Conservation (phyloP, 2,329 filamentous ascomycete genomes). For the Colletotrichum camelliae region DNA sequence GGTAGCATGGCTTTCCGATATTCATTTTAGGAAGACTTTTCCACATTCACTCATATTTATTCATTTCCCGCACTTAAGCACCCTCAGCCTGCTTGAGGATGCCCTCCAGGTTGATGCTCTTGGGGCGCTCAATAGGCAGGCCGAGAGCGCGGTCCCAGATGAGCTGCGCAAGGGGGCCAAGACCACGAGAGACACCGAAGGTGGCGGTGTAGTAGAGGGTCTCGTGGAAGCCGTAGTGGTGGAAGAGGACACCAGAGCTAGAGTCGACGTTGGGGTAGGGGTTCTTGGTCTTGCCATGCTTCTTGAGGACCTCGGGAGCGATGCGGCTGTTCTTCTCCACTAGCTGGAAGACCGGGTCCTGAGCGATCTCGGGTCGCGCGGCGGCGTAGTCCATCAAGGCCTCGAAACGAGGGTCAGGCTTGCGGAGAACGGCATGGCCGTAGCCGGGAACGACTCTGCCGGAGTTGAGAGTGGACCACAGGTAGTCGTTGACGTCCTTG, state of each 20-base stretch:
- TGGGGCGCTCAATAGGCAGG: constrained; percentile 94
- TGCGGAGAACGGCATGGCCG: constrained; percentile 93
- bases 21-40: background rate
- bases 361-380: constrained; percentile 81
- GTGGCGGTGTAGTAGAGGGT: constrained; percentile 90
- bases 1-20: background rate
- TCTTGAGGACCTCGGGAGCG: constrained; percentile 85
- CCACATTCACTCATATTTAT: background rate
- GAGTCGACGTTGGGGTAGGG: constrained; percentile 97
- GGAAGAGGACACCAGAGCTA: constrained; percentile 91
- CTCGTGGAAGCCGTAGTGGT: constrained; percentile 97
- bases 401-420: constrained; percentile 95
- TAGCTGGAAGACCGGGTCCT: constrained; percentile 90
- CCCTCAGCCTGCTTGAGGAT: constrained; percentile 72
- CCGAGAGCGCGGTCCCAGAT: constrained; percentile 96
- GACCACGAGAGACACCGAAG: constrained; percentile 71
- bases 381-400: constrained; percentile 96
- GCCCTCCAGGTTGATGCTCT: constrained; percentile 94
- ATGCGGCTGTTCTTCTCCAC: constrained; percentile 94
- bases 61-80: constrained; percentile 31
- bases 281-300: constrained; percentile 99
- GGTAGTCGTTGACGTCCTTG: constrained; percentile 83
- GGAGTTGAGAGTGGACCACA: constrained; percentile 92
- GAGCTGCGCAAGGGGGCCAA: constrained; percentile 91
- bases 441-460: constrained; percentile 95